Percentiles rank a stretch among this genome's conserved stretches.
Conservation (phyloP, 768 basidiomycete species). For the Melanogaster broomeanus region DNA sequence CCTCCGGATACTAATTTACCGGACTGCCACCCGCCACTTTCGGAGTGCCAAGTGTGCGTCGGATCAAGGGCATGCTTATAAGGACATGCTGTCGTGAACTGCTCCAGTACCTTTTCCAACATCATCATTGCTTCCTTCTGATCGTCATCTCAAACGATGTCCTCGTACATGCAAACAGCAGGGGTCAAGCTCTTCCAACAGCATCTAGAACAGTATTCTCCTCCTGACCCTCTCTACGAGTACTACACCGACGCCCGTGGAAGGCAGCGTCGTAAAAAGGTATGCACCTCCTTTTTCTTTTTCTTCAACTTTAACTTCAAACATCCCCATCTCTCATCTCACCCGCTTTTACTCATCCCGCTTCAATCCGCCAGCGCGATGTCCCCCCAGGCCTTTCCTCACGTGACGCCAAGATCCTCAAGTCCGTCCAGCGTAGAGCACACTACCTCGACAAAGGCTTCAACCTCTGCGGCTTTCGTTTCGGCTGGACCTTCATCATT, state of each 20-base stretch:
- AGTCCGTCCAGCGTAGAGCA: conserved; percentile 73
- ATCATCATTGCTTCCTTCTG: neutral
- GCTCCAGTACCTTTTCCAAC: neutral
- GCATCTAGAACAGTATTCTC: conserved; percentile 66
- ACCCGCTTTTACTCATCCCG: neutral
- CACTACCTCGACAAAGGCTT: conserved; percentile 90
- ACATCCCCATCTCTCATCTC: neutral
- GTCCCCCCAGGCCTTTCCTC: conserved; percentile 75
- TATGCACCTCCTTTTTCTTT: conserved; percentile 26
- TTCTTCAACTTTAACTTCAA: conserved; percentile 40
- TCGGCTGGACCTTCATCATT: conserved; percentile 87
- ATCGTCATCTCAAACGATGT: conserved; percentile 13
- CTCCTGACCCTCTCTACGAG: conserved; percentile 74
- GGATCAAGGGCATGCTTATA: neutral
- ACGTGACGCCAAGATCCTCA: conserved; percentile 74
- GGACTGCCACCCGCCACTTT: too few relatives aligned
- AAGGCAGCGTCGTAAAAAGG: conserved; percentile 33
- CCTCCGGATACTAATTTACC: neutral
- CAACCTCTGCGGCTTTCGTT: conserved; percentile 72
- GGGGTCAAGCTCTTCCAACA: conserved; percentile 63
- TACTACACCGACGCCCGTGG: conserved; percentile 29
- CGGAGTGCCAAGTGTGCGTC: too few relatives aligned
- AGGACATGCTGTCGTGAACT: neutral
- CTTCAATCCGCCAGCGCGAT: conserved; percentile 47
- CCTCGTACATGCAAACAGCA: conserved; percentile 39